Conservation (phyloP, 352 stramenopile species). For the Globisporangium polare region DNA sequence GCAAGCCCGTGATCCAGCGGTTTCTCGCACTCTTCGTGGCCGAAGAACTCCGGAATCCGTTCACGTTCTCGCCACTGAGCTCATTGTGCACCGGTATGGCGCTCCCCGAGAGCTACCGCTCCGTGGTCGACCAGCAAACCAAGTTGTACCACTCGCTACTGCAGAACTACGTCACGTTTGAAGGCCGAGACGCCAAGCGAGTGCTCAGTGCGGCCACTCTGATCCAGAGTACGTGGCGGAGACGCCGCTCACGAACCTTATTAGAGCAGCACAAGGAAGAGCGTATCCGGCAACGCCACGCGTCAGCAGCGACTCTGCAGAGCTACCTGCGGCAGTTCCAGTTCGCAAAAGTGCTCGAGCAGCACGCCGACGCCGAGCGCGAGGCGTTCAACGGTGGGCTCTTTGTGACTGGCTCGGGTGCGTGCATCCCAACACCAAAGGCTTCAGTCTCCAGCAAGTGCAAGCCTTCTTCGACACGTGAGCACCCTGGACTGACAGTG, state of each 20-base stretch:
- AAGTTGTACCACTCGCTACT: constrained; percentile 44
- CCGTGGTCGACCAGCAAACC: constrained; percentile 22
- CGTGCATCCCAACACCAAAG: constrained; percentile 21
- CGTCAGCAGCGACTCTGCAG: constrained; percentile 45
- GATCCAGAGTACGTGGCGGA: constrained; percentile 68
- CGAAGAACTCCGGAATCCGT: constrained; percentile 63
- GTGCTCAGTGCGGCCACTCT: constrained; percentile 35
- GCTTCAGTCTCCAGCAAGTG: not conserved
- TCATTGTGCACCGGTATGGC: constrained; percentile 14
- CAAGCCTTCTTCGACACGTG: not conserved
- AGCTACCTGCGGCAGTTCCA: constrained; percentile 45
- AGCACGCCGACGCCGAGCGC: constrained; percentile 45
- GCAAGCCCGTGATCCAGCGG: constrained; percentile 27
- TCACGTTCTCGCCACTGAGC: constrained; percentile 33
- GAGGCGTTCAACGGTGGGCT: constrained; percentile 55
- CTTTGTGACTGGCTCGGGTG: constrained; percentile 40
- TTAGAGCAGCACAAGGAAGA: constrained; percentile 23
- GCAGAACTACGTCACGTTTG: constrained; percentile 43
- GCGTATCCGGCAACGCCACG: constrained; percentile 33
- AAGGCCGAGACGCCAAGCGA: constrained; percentile 34
- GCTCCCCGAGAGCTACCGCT: constrained; percentile 11
- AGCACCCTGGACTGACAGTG: constrained; percentile 3
- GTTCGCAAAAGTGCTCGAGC: constrained; percentile 44
- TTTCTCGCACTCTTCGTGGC: constrained; percentile 58
- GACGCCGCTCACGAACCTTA: constrained; percentile 32